phyloP scores from a whole-genome alignment of 306 rosid species.

The Prunus armeniaca region DNA sequence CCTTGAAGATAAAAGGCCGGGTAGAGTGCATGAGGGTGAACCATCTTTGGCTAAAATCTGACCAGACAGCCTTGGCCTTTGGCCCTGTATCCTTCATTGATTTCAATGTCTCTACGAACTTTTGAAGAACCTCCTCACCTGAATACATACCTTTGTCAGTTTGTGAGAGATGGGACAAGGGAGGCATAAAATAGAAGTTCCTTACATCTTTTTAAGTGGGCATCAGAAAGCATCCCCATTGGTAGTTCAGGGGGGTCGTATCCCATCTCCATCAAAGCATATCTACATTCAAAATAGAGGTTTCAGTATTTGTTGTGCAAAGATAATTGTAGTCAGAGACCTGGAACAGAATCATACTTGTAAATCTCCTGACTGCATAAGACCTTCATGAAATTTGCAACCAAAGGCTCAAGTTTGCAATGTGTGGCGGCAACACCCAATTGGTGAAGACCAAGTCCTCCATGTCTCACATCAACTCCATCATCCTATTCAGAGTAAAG shows the following conservation, averaged over 20 bases:
- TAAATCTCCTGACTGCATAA: slow-evolving; percentile 79
- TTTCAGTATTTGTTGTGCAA: not conserved
- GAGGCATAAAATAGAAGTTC: not conserved
- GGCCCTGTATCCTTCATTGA: slow-evolving; percentile 59
- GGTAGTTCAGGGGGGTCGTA: slow-evolving; percentile 76
- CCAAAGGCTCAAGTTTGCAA: slow-evolving; percentile 63
- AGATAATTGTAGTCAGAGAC: not conserved
- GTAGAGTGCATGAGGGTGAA: slow-evolving; percentile 81
- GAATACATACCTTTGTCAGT: slow-evolving; percentile 6
- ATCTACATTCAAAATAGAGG: slow-evolving; percentile 33
- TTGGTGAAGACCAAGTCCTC: slow-evolving; percentile 67
- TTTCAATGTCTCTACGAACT: slow-evolving; percentile 56
- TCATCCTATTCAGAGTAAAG: slow-evolving; percentile 48
- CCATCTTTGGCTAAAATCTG: slow-evolving; percentile 89
- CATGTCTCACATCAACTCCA: slow-evolving; percentile 86
- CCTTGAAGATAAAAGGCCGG: slow-evolving; percentile 72
- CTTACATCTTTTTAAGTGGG: slow-evolving; percentile 69
- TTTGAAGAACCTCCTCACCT: slow-evolving; percentile 69
- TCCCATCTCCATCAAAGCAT: slow-evolving; percentile 88
- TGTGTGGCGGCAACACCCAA: slow-evolving; percentile 65
- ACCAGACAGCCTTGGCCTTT: slow-evolving; percentile 71
- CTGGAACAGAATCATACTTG: slow-evolving; percentile 35
- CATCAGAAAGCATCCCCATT: slow-evolving; percentile 58
- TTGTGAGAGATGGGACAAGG: not conserved
- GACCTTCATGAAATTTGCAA: slow-evolving; percentile 78